Base-by-base conservation (phyloP, 768 basidiomycete species). In the Auriscalpium orientale region DNA sequence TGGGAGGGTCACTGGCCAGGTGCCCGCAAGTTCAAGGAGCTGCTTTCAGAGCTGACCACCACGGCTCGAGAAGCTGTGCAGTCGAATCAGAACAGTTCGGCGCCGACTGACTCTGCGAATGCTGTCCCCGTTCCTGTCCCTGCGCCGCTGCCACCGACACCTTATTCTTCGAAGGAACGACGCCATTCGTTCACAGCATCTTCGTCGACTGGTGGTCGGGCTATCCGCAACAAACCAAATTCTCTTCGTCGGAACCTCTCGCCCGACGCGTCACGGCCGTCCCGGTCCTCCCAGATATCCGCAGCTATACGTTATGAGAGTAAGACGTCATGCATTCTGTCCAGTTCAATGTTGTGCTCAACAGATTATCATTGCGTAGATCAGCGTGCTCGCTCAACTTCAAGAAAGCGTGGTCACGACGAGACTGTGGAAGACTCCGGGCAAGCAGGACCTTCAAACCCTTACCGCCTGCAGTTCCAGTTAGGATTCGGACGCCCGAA, bases 1-100 rank as follows among this genome's bases (percentile, higher is more conserved):
- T 90, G 89, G 85, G 91, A 91, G 67, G 87, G 87, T 1, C 78
- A 81, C 55, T 93, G 91, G 91, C 91, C 91, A 20, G 91, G 91
- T 15, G 90, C 89, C 58, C 79, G 82, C 44, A 92, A 92, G 69
- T 91, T 91, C 76, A 91, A 84, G 69, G 89, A 91, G 65, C 70
- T 91, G 43, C 79, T 91, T 40, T 71, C 77, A 46, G 88, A 89
- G 60, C 74, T 90, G 51, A 78, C 81, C 35, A 83, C 72, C 45
- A 90, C 85, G 9, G 84, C 87, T 4, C 81, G 73, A 46, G 85
- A 86, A 55, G 87, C 87, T 34, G 83, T 89, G 48, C 71, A 69
- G 33, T 71, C 63, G 55, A 62, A 62, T 6, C 55, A 55, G 37
- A 57, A 51, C 36, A 65, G 65, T 8, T 48, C 51, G 57, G 49